Base-by-base conservation (phyloP, 148 eudicot genomes). In the Gaultheria prostrata region DNA sequence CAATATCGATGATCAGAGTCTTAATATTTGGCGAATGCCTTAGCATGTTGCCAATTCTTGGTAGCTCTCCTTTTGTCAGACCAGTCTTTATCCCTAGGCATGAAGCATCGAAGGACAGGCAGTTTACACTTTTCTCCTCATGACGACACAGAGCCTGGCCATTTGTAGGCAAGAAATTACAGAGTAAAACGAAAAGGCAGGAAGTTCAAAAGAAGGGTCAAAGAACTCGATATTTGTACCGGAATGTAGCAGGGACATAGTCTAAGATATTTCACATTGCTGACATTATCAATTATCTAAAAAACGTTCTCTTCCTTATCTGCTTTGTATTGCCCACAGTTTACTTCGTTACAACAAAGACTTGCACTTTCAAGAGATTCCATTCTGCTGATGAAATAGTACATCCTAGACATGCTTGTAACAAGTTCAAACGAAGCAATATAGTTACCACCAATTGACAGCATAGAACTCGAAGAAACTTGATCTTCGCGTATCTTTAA, bases 21-120 rank as follows among this genome's bases (percentile, higher is more conserved):
- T 77, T 63, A n/a, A 83, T 72, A 28, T 77, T 59, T 28, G 82
- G 85, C 3, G 81, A 83, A 33, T n/a, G 72, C 72, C 15, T 30
- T 24, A 83, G 82, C n/a, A 77, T 46, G 50, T 39, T 65, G 54
- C 67, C 32, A 50, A 83, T 65, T 77, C 85, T 76, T 17, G 81
- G 81, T 20, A 83, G 56, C 48, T 83, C 67, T 51, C 69, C 13
- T 39, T 83, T 83, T 45, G 26, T 77, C 46, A 83, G 32, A 12
- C 1, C 50, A 18, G 77, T 77, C 79, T 51, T 48, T 2, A 83
- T 39, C 18, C 2, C 26, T n/a, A 78, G 11, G 54, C 74, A 24
- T 18, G 57, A 65, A 45, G 57, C 50, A 65, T 11, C 20, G 9
- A 71, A 83, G 28, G 77, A 65, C 50, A 72, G 9, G 53, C 18